Percentiles rank a stretch among this genome's conserved stretches.
These are phyloP conservation scores for Pezicula carpinea DNA, from an alignment of 2,329 filamentous ascomycete species.

Conservation along the genomic window DNA sequence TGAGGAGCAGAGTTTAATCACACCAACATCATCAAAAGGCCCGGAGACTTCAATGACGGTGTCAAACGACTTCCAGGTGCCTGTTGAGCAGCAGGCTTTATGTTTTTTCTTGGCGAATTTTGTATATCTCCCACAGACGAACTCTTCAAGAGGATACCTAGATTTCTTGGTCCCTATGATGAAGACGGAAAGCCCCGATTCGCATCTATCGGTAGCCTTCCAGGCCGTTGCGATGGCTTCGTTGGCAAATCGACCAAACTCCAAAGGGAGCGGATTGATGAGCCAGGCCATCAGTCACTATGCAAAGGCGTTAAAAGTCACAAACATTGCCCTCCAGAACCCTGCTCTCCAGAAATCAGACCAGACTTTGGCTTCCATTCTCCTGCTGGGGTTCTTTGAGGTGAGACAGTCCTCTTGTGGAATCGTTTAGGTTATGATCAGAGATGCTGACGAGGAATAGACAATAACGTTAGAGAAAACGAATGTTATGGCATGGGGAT, in stretches of 20 bases:
- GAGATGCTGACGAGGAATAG: slow-evolving; percentile 24
- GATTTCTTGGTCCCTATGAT: slow-evolving; percentile 55
- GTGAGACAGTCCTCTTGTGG: slow-evolving; percentile 22
- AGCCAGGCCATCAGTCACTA: slow-evolving; percentile 46
- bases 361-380: slow-evolving; percentile 52
- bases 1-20: slow-evolving; percentile 4
- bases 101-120: slow-evolving; percentile 60
- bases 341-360: slow-evolving; percentile 47
- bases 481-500: slow-evolving; percentile 55
- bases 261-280: slow-evolving; percentile 28
- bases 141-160: slow-evolving; percentile 50
- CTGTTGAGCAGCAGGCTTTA: slow-evolving; percentile 49
- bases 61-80: slow-evolving; percentile 36
- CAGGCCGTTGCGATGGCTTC: slow-evolving; percentile 55
- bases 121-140: slow-evolving; percentile 47
- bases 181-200: slow-evolving; percentile 36
- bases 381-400: slow-evolving; percentile 58
- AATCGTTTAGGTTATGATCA: background rate
- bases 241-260: slow-evolving; percentile 45
- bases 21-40: slow-evolving; percentile 8
- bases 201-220: slow-evolving; percentile 52
- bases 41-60: slow-evolving; percentile 15
- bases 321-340: slow-evolving; percentile 48
- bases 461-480: slow-evolving; percentile 46
- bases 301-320: slow-evolving; percentile 47